Conservation (phyloP, 805 yeast genomes). For the Torulaspora microellipsoides region DNA sequence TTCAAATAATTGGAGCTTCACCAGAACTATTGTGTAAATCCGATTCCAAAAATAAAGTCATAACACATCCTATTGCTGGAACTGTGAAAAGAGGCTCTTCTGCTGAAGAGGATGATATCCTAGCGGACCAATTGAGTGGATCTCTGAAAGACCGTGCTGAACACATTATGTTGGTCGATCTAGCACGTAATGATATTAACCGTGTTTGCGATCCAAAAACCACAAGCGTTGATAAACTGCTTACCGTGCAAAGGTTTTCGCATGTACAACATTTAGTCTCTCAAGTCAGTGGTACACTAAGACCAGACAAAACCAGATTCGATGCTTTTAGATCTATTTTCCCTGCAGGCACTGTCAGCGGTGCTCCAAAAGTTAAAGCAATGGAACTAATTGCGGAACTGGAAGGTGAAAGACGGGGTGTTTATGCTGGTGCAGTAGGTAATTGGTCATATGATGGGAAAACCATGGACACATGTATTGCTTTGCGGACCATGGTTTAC, state of each 20-base stretch:
- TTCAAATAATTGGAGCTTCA: constrained; percentile 95
- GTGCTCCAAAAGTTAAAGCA: constrained; percentile 96
- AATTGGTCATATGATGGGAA: constrained; percentile 95
- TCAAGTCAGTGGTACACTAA: constrained; percentile 86
- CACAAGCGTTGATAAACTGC: constrained; percentile 80
- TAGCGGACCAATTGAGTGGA: constrained; percentile 67
- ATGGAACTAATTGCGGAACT: constrained; percentile 91
- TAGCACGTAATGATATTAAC: constrained; percentile 94
- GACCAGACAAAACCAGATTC: constrained; percentile 80
- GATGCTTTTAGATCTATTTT: constrained; percentile 97
- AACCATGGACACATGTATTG: constrained; percentile 96
- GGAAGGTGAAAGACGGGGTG: constrained; percentile 90
- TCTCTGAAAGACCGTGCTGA: constrained; percentile 94
- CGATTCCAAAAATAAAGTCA: constrained; percentile 63
- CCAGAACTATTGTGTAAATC: constrained; percentile 90
- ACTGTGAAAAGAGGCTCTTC: constrained; percentile 89
- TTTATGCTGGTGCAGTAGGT: constrained; percentile 98
- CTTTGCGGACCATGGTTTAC: constrained; percentile 92
- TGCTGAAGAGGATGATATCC: constrained; percentile 80
- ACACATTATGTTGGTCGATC: constrained; percentile 97
- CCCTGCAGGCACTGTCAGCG: constrained; percentile 99
- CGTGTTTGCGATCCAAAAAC: constrained; percentile 86
- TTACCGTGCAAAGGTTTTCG: constrained; percentile 88
- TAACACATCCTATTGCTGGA: constrained; percentile 98
- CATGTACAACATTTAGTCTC: constrained; percentile 97